These are phyloP conservation scores for Neurospora intermedia DNA, from an alignment of 495 filamentous ascomycete genomes.

Conservation along the genomic window DNA sequence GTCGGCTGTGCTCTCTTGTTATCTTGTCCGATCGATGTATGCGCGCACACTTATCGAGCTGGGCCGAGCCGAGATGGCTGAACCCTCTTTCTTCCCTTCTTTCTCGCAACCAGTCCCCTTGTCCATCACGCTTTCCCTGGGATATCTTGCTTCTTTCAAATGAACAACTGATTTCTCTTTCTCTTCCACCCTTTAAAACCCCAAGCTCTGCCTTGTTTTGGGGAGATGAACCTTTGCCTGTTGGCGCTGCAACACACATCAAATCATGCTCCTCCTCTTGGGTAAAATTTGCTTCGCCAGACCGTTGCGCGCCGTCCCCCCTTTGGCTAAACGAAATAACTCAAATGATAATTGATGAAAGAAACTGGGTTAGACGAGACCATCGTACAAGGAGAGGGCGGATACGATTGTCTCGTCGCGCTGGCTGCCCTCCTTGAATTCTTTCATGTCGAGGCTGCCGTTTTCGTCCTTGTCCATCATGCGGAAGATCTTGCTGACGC, in stretches of 20 bases:
- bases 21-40: neutral
- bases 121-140: neutral
- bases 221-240: neutral
- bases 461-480: slow-evolving; percentile 99
- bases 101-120: neutral
- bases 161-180: neutral
- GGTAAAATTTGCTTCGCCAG: neutral
- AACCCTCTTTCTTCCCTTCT: neutral
- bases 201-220: neutral
- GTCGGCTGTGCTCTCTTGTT: neutral
- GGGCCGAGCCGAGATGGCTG: neutral
- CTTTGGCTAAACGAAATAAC: neutral
- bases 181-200: neutral
- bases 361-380: slow-evolving; percentile 55
- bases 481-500: slow-evolving; percentile 93
- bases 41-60: neutral
- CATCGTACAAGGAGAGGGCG: slow-evolving; percentile 91
- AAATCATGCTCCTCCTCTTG: neutral
- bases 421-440: slow-evolving; percentile 98
- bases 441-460: slow-evolving; percentile 80
- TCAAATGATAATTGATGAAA: neutral
- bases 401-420: slow-evolving; percentile 99
- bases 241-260: neutral
- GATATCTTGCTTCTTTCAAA: neutral
- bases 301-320: neutral